Evolutionary conservation across 768 basidiomycete genomes (phyloP), one percentile per base, ranked within the genome.

Genomic region (Paxillus rubicundulus): DNA sequence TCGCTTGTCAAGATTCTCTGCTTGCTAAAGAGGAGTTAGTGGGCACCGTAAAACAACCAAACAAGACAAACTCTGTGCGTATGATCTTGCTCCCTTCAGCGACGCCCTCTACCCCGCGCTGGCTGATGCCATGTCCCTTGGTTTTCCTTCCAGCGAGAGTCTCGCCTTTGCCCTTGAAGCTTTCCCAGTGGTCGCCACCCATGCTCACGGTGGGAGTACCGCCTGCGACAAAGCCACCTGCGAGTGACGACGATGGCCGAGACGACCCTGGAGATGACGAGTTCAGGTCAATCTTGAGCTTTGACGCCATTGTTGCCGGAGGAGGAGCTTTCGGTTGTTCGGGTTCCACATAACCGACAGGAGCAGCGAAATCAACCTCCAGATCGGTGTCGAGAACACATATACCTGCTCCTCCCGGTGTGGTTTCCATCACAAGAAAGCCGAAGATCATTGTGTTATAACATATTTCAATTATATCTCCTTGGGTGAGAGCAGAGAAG

Each of bases 401-500:
- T 61, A 99, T 98, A 8, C 94, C 96, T 52, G 83, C 83, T 17
- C 87, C 91, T 8, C 88, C 89, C 2, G 94, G 93, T 41, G 77
- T 80, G 10, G 87, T 82, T 71, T 98, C 96, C 92, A 98, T 97
- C 34, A 99, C 86, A 39, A 98, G 83, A 42, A 99, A 80, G 46
- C 94, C 92, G 67, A 99, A 98, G 18, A 92, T 81, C 62, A 99
- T 92, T 1, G 86, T 85, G 68, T 98, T 98, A 72, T 99, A 98
- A n/a, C 78, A 84, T 63, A 99, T 96, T 72, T 98, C 97, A 66
- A 99, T 92, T 55, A 97, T 96, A 65, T 99, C 97, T 40, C 94
- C 94, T 62, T 94, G 91, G 0, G 95, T 93, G 21, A 99, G 77
- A 16, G 84, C 83, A 27, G 93, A 85, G 70, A 95, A 99, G 69